Evolutionary conservation across 148 eudicot genomes (phyloP).

Genomic region (Rhododendron griersonianum): DNA sequence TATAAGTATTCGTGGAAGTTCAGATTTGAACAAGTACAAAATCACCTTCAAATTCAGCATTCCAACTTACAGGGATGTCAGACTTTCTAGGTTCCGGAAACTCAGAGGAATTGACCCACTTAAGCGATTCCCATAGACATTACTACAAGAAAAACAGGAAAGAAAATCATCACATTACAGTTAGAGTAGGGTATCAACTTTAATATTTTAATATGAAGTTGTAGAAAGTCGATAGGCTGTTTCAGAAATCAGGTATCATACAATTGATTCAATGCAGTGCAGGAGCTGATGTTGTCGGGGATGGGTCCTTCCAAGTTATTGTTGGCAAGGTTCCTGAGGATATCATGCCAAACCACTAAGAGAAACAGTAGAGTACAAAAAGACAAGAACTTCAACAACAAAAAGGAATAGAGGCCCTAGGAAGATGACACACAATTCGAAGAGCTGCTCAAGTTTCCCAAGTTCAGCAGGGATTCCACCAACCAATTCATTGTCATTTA

Average conservation of each 20-base stretch:
- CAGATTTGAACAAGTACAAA: too few species aligned
- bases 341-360: not conserved
- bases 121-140: slow-evolving; percentile 57
- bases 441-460: slow-evolving; percentile 67
- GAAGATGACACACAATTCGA: slow-evolving; percentile 49
- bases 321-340: slow-evolving; percentile 55
- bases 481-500: slow-evolving; percentile 51
- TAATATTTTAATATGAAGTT: not conserved
- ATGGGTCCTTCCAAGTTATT: slow-evolving; percentile 64
- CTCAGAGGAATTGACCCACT: slow-evolving; percentile 61
- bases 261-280: slow-evolving; percentile 67
- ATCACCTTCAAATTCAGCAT: not conserved
- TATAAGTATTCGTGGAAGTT: not conserved
- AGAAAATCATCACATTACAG: not conserved
- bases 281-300: slow-evolving; percentile 60
- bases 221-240: not conserved
- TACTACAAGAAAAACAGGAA: slow-evolving; percentile 23
- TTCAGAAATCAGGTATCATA: slow-evolving; percentile 20
- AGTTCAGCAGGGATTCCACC: slow-evolving; percentile 66
- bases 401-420: not conserved
- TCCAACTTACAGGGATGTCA: slow-evolving; percentile 58
- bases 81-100: slow-evolving; percentile 55
- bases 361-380: not conserved
- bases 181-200: not conserved
- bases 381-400: not conserved